Evolutionary conservation across 2,329 filamentous ascomycete genomes (phyloP), one percentile per base, ranked within the genome.

Genomic region (Claviceps fusiformis): DNA sequence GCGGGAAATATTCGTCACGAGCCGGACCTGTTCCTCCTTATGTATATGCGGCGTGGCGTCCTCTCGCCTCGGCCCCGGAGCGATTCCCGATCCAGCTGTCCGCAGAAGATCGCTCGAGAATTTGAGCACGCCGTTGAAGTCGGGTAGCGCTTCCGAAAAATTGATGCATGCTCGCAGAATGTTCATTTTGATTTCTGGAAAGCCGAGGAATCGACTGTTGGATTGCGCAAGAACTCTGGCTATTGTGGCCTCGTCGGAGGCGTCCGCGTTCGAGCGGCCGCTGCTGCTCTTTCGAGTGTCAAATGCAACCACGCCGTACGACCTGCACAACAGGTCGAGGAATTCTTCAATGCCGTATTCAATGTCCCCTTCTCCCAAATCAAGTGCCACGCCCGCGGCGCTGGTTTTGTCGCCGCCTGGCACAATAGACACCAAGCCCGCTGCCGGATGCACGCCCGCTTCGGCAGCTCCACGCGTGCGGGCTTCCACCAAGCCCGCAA

Each of bases 391-490:
- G 39, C 77, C 73, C 8, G 76, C 72, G 10, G 77, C 78, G 56
- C 73, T 76, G 24, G 68, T 69, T 46, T 75, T 75, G 1, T 75
- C 74, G 55, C 71, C 73, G 3, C 72, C 68, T 11, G 79, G 73
- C 59, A 83, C 86, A 35, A 93, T 73, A 13, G 85, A 84, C 31
- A 89, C 84, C 52, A 96, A 73, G 0, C 89, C 91, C 10, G 92
- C 89, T 19, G 92, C 92, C 45, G 93, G 93, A 70, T 97, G 92
- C 41, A 98, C 89, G 3, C 92, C 93, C 64, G 93, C 88, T 65
- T 97, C 93, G n/a, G 93, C 91, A 45, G 93, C 93, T 37, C 92
- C 92, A 50, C 92, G 80, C 50, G 95, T 96, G 44, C 93, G 81
- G 17, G 93, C 93, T 69, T 96, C 89, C 5, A 95, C 85, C 9